A percentile compares a stretch with the other conserved stretches of the same genome.
Evolutionary conservation across 495 filamentous ascomycete genomes (phyloP).

Genomic region (Tuber melanosporum): DNA sequence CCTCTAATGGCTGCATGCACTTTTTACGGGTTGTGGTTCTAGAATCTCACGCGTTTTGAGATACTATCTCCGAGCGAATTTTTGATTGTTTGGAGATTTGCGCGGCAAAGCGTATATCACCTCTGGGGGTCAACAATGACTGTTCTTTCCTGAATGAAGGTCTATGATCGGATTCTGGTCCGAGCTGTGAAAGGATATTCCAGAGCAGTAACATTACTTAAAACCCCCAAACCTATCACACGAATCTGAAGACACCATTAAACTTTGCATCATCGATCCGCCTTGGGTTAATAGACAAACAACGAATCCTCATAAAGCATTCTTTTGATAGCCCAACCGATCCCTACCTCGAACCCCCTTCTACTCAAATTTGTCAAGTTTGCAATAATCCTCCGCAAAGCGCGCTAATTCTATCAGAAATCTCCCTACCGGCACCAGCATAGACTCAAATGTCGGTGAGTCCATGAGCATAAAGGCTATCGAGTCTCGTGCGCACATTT

Average conservation of each 20-base stretch:
- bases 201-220: background rate
- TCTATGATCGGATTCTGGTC: background rate
- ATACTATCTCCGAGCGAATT: too few relatives aligned
- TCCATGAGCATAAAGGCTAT: background rate
- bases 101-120: too few relatives aligned
- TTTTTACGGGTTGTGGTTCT: too few relatives aligned
- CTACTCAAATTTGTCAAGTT: background rate
- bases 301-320: background rate
- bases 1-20: too few relatives aligned
- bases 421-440: background rate
- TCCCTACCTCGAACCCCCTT: background rate
- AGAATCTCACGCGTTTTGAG: too few relatives aligned
- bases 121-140: background rate
- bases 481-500: background rate
- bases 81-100: too few relatives aligned
- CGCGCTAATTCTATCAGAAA: background rate
- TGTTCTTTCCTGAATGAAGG: background rate
- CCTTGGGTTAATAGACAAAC: background rate
- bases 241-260: background rate
- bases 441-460: background rate
- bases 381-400: background rate
- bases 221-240: background rate
- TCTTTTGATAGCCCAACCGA: background rate
- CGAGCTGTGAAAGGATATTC: background rate
- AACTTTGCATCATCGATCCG: background rate